Conservation (phyloP, 2,329 filamentous ascomycete species). For the Drechslerella dactyloides region DNA sequence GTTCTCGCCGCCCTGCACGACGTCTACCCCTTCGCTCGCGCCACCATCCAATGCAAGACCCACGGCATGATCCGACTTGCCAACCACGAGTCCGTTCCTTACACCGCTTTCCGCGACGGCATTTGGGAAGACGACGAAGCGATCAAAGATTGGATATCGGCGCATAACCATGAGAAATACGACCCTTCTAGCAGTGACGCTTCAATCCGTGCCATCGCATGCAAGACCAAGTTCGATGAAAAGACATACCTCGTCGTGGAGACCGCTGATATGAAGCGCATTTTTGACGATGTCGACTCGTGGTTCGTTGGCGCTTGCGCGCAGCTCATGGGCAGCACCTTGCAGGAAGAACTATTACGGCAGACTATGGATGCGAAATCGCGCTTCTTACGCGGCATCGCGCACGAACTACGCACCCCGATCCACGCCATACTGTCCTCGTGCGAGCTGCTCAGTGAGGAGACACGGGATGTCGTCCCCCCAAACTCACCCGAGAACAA, state of each 20-base stretch:
- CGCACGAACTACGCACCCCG: conserved; percentile 62
- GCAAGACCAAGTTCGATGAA: conserved; percentile 57
- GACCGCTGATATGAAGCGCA: conserved; percentile 59
- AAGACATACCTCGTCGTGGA: conserved; percentile 58
- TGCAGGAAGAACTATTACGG: conserved; percentile 58
- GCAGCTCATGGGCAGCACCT: conserved; percentile 57
- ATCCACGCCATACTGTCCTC: conserved; percentile 62
- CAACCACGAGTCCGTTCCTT: conserved; percentile 54
- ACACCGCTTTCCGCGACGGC: conserved; percentile 57
- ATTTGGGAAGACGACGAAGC: conserved; percentile 61
- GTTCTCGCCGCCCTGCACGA: conserved; percentile 56
- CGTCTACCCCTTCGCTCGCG: conserved; percentile 57
- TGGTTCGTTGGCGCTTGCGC: conserved; percentile 61
- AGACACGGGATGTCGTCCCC: conserved; percentile 55
- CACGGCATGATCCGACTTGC: conserved; percentile 55
- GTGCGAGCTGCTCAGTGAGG: conserved; percentile 60
- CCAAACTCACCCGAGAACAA: conserved; percentile 59
- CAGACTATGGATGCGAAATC: conserved; percentile 61
- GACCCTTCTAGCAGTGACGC: conserved; percentile 53
- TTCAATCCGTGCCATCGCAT: conserved; percentile 58
- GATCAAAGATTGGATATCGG: conserved; percentile 58
- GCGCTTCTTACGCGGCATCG: conserved; percentile 61
- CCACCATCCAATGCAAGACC: conserved; percentile 55
- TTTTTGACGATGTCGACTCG: conserved; percentile 62
- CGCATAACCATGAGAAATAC: conserved; percentile 57